These are phyloP conservation scores for Mortierella sp. DNA, from an alignment of 371 early-diverging fungal species.

Conservation along the genomic window DNA sequence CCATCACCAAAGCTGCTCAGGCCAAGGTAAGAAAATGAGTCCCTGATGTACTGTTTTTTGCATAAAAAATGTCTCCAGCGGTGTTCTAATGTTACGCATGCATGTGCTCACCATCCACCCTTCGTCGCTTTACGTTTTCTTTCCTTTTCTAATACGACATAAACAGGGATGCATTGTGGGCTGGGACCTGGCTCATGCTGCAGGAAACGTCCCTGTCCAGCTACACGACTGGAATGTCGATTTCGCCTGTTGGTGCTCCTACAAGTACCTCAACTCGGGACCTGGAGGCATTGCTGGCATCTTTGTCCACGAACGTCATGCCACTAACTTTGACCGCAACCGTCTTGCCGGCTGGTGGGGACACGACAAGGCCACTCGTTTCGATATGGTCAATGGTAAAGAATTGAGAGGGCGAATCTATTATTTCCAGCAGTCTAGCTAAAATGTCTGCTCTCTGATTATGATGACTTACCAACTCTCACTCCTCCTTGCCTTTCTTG, in stretches of 20 bases:
- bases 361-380: slow-evolving; percentile 83
- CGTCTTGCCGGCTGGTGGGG: slow-evolving; percentile 98
- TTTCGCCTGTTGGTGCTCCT: slow-evolving; percentile 99
- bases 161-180: slow-evolving; percentile 93
- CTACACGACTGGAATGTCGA: slow-evolving; percentile 98
- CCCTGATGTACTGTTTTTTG: background rate
- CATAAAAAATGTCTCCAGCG: too few species aligned
- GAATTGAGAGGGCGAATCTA: background rate
- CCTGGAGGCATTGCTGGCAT: slow-evolving; percentile 95
- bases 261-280: slow-evolving; percentile 97
- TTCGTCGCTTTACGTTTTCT: too few species aligned
- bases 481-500: background rate
- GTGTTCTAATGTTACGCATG: too few species aligned
- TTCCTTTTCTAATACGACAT: background rate
- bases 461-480: background rate
- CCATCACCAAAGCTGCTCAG: slow-evolving; percentile 89
- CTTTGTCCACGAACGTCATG: slow-evolving; percentile 88
- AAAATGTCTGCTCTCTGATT: too few species aligned
- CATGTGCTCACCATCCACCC: too few species aligned
- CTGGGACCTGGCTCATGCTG: slow-evolving; percentile 97
- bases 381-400: slow-evolving; percentile 82
- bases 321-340: slow-evolving; percentile 60
- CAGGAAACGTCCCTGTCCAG: slow-evolving; percentile 90
- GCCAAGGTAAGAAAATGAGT: slow-evolving; percentile 68
- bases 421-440: background rate